Conservation (phyloP, 2,329 filamentous ascomycete genomes). For the Zymoseptoria crescenta region DNA sequence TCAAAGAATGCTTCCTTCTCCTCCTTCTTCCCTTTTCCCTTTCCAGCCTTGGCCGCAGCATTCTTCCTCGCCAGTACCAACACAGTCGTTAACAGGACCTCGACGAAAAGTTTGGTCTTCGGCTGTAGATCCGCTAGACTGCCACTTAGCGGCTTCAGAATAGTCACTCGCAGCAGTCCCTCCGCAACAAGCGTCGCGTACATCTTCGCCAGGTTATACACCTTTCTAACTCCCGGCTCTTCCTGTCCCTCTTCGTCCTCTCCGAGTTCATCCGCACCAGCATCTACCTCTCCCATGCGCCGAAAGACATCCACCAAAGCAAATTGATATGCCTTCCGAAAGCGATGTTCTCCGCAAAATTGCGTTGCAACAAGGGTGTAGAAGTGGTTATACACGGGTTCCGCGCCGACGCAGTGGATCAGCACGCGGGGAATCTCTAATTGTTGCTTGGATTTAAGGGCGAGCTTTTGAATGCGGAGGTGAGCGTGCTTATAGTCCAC, state of each 20-base stretch:
- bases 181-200: slow-evolving; percentile 56
- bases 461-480: slow-evolving; percentile 68
- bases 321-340: slow-evolving; percentile 81
- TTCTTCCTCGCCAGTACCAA: slow-evolving; percentile 49
- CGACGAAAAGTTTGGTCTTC: slow-evolving; percentile 70
- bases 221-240: slow-evolving; percentile 47
- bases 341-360: slow-evolving; percentile 63
- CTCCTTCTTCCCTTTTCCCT: slow-evolving; percentile 26
- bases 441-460: slow-evolving; percentile 77
- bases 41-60: slow-evolving; percentile 26
- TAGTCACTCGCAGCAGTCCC: slow-evolving; percentile 49
- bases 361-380: slow-evolving; percentile 78
- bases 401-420: slow-evolving; percentile 76
- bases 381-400: slow-evolving; percentile 83
- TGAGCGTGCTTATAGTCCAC: slow-evolving; percentile 78
- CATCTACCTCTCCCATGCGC: slow-evolving; percentile 71
- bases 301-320: slow-evolving; percentile 80
- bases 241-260: slow-evolving; percentile 48
- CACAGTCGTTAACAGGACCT: slow-evolving; percentile 69
- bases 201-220: slow-evolving; percentile 62
- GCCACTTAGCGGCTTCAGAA: slow-evolving; percentile 52
- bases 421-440: slow-evolving; percentile 81
- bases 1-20: slow-evolving; percentile 37
- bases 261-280: slow-evolving; percentile 54
- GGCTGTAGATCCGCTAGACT: slow-evolving; percentile 71